Evolutionary conservation across 257 asterid genomes (phyloP).

Genomic region (Echites panduratus): DNA sequence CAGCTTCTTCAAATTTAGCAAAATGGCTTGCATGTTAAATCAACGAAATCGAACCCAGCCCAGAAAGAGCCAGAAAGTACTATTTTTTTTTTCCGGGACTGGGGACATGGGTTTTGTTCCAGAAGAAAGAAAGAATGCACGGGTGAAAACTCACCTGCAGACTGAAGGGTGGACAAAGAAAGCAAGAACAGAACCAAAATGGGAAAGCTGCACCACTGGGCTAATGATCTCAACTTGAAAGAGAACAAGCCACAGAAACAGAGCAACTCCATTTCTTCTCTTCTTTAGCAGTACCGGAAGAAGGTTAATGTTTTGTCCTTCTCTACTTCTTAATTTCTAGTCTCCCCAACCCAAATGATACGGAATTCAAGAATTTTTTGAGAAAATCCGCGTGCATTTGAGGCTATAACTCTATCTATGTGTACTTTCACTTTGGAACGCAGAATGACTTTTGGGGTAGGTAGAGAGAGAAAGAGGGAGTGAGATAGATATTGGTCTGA

Average conservation of each 20-base stretch:
- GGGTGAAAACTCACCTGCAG: conserved; percentile 22
- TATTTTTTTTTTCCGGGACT: neutral
- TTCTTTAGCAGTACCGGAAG: neutral
- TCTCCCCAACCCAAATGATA: neutral
- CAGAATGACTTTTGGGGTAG: neutral
- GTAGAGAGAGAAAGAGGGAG: neutral
- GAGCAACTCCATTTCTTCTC: conserved; percentile 15
- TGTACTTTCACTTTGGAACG: neutral
- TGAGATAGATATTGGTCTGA: neutral
- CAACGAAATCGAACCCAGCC: neutral
- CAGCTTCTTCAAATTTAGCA: conserved; percentile 5
- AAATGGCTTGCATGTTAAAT: neutral
- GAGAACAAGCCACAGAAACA: conserved; percentile 5
- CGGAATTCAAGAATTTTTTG: neutral
- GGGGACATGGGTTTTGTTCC: neutral
- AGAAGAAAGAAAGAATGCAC: neutral
- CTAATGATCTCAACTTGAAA: neutral
- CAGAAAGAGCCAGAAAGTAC: neutral
- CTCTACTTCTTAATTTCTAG: too few relatives aligned
- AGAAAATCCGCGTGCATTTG: neutral
- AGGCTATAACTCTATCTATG: neutral
- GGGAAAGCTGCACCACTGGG: neutral
- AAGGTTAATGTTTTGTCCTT: neutral
- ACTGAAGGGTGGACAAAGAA: conserved; percentile 16
- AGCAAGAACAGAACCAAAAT: conserved; percentile 15